A percentile compares a stretch with the other conserved stretches of the same genome.
phyloP scores from a whole-genome alignment of 1,284 basidiomycete genomes.

The Ustilago loliicola region DNA sequence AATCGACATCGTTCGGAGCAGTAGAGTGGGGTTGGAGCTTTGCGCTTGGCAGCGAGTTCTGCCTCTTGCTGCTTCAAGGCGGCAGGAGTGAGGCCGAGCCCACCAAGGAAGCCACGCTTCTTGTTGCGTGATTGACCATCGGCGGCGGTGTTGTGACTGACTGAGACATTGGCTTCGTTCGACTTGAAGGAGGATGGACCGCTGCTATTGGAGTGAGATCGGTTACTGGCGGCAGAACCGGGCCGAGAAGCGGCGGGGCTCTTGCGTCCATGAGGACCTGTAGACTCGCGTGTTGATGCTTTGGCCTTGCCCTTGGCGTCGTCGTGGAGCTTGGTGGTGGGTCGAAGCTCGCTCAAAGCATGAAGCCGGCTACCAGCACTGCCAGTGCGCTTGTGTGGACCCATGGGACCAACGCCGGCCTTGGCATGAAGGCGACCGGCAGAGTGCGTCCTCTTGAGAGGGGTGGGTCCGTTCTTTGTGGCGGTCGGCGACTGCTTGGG shows the following conservation, averaged over 20 bases:
- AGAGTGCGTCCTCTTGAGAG: slow-evolving; percentile 56
- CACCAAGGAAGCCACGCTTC: slow-evolving; percentile 55
- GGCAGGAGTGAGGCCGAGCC: slow-evolving; percentile 54
- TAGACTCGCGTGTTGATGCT: slow-evolving; percentile 7
- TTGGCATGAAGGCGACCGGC: slow-evolving; percentile 59
- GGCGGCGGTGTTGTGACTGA: slow-evolving; percentile 11
- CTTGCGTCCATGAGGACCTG: slow-evolving; percentile 20
- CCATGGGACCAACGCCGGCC: slow-evolving; percentile 40
- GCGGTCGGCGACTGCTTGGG: slow-evolving; percentile 25
- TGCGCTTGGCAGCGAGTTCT: slow-evolving; percentile 46
- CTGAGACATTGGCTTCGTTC: slow-evolving; percentile 29
- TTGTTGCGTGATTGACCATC: slow-evolving; percentile 29
- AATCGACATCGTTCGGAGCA: slow-evolving; percentile 63
- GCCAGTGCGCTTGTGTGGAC: slow-evolving; percentile 58
- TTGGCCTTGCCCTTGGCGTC: slow-evolving; percentile 47
- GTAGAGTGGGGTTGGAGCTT: slow-evolving; percentile 56
- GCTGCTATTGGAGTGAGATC: slow-evolving; percentile 47
- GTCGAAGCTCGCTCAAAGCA: slow-evolving; percentile 63
- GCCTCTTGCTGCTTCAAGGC: slow-evolving; percentile 54
- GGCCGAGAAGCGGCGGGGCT: slow-evolving; percentile 48
- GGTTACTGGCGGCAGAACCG: slow-evolving; percentile 47
- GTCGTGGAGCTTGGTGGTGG: slow-evolving; percentile 61
- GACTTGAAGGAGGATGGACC: slow-evolving; percentile 49
- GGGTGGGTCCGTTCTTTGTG: slow-evolving; percentile 20
- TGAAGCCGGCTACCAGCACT: slow-evolving; percentile 60